Percentiles rank a stretch among this genome's conserved stretches.
phyloP scores from a whole-genome alignment of 202 grass and related monocot genomes.

The Miscanthus sacchariflorus region DNA sequence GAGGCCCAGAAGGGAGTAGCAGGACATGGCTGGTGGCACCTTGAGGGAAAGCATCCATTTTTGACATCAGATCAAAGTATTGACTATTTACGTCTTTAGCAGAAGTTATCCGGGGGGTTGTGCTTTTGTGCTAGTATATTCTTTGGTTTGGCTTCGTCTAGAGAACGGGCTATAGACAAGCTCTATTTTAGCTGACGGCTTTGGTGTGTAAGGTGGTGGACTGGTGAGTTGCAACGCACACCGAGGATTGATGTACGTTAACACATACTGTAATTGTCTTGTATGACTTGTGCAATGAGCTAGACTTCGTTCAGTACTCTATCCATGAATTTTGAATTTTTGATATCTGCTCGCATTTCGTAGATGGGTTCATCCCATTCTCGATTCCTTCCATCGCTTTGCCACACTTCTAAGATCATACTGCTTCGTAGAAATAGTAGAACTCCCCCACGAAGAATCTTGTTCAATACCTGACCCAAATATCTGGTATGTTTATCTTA shows the following conservation, averaged over 20 bases:
- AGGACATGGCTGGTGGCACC: background rate
- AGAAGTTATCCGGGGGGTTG: background rate
- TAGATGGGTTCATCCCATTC: no score
- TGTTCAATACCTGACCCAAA: no score
- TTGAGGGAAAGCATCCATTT: background rate
- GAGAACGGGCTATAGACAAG: background rate
- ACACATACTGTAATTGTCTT: background rate
- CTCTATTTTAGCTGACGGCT: constrained; percentile 4
- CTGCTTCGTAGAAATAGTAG: no score
- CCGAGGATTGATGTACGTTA: background rate
- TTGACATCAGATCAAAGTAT: constrained; percentile 18
- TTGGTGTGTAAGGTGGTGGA: background rate
- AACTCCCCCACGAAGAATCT: no score
- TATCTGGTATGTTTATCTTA: no score
- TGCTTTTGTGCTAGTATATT: background rate
- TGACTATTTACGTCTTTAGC: constrained; percentile 11
- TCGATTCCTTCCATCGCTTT: no score
- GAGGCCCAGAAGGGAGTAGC: background rate
- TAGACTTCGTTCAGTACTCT: no score
- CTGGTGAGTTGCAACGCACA: background rate
- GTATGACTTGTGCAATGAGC: background rate
- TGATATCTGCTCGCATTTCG: no score
- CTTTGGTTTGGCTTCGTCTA: constrained; percentile 5
- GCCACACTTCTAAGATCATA: no score
- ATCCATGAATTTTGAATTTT: no score